phyloP scores from a whole-genome alignment of 1,139 yeast genomes.

The Suhomyces maxii region DNA sequence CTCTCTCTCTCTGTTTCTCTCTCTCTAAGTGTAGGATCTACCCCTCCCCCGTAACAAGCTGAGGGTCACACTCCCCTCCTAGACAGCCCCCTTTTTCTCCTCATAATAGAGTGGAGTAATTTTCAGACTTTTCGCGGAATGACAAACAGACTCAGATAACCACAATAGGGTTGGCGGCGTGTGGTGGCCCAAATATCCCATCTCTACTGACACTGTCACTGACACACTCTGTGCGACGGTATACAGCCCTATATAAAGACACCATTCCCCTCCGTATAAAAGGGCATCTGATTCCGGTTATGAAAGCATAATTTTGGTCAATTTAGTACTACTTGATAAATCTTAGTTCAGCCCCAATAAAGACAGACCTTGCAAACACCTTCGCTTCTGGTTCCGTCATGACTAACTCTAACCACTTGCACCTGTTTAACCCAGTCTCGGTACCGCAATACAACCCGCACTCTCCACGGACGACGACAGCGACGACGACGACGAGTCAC shows the following conservation, averaged over 20 bases:
- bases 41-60: background rate
- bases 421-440: constrained; percentile 2
- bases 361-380: no score
- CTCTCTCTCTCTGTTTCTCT: background rate
- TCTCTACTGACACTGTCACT: no score
- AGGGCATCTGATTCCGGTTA: no score
- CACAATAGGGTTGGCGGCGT: constrained; percentile 1
- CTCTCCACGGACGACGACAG: background rate
- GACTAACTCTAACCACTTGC: constrained; percentile 2
- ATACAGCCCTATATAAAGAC: no score
- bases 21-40: background rate
- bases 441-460: constrained; percentile 1
- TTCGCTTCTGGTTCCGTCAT: background rate
- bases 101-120: background rate
- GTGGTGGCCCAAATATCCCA: background rate
- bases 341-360: no score
- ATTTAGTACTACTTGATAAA: no score
- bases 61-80: constrained; percentile 1
- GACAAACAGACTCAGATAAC: constrained; percentile 2
- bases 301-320: no score
- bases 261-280: no score
- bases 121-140: constrained; percentile 2
- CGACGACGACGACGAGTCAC: background rate
- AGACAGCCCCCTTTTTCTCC: constrained; percentile 5
- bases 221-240: no score